Evolutionary conservation across 23 red algal species (phyloP), one percentile per base, ranked within the genome.

Genomic region (Gracilaria caudata): DNA sequence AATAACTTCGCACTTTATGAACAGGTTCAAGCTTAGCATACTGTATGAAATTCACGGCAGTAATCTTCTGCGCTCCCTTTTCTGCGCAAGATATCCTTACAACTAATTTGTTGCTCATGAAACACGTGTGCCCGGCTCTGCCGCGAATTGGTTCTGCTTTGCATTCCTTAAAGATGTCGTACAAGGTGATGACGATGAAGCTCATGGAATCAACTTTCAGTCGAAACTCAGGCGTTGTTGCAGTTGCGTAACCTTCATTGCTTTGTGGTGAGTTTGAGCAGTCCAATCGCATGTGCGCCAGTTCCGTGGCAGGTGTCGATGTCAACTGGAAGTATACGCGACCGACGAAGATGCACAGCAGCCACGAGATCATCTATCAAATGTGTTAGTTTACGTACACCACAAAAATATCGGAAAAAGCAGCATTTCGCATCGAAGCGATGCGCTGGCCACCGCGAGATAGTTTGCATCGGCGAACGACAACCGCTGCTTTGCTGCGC

Each of bases 341-440:
- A 32, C 25, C 29, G 23, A 33, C 29, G 61, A 35, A 66, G 61
- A 66, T 47, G 70, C 70, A 75, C 13, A 0, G 37, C 70, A 75
- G 70, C 70, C 70, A 75, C 70, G 70, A 75, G 70, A 75, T 75
- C 37, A 13, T 38, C 38, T 16, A 75, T 75, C 29, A 75, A 43
- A 49, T 49, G 70, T 75, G 70, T 11, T 13, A 0, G 70, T 26
- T 24, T 46, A 14, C 61, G 13, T 4, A 66, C 29, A 0, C 61
- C 26, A 4, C 29, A 17, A 35, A 66, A 35, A 35, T 66, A 66
- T 66, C 61, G 61, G 61, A 37, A 66, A 66, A 66, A 66, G 61
- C 36, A 36, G 36, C 61, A 30, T 13, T 37, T 66, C 24, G 70
- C 39, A 75, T 75, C 70, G 35, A 46, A 49, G 21, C 37, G 70